Evolutionary conservation across 2,329 filamentous ascomycete species (phyloP), one percentile per base, ranked within the genome.

Genomic region (Cladobotryum mycophilum): DNA sequence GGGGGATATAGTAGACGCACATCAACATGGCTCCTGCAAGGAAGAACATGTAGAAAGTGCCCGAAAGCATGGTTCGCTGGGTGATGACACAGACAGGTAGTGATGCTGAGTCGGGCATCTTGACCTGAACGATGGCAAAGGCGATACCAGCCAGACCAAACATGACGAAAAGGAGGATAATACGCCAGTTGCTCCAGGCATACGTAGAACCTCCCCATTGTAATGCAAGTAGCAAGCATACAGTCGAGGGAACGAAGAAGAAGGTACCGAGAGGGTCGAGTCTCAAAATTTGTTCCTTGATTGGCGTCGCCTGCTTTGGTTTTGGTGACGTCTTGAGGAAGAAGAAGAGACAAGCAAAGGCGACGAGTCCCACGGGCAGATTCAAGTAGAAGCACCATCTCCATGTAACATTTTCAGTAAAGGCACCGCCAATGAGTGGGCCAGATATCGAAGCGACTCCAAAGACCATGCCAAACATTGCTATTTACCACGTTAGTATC

Each of bases 361-460:
- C 73, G n/a, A 75, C 64, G 22, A 68, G 76, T 17, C 78, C 79
- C 47, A 81, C 70, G 7, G 79, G 79, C 14, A 81, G 70, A 54
- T 81, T 81, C 59, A 81, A 76, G 59, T 76, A 81, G 58, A 81
- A 81, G 58, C 79, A 81, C 79, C 79, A 77, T 45, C 70, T 69
- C 78, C 78, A 81, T 11, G 69, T 71, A 12, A 70, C 66, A 5
- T 61, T 62, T 34, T 71, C 66, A 2, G 76, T 78, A 49, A 81
- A 76, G 2, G 69, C 78, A 25, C 78, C 78, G 4, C 78, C 78
- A 5, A 81, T 64, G 5, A 81, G 65, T 9, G 78, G 78, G 0
- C 78, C 78, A 40, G 74, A 62, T 15, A 80, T 74, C 1, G 76
- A 78, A 2, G 77, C 70, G 13, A 80, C 58, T n/a, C 77, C 78